Evolutionary conservation across 345 rosid genomes (phyloP), one percentile per base, ranked within the genome.

Genomic region (Salix suchowensis): DNA sequence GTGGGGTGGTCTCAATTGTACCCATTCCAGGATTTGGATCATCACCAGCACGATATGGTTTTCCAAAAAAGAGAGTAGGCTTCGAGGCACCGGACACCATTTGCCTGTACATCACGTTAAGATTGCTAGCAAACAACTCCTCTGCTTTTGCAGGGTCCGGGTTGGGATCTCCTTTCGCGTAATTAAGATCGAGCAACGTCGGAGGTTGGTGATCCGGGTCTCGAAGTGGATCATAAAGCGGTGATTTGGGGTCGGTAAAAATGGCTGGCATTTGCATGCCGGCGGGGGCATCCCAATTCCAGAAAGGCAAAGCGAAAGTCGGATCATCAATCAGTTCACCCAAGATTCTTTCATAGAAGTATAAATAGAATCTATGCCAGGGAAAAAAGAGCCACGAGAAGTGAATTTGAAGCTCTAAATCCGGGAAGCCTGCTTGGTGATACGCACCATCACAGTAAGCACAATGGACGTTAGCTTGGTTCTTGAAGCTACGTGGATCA

Each of bases 371-470:
- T 70, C 91, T 84, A 58, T 87, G 94, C 74, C 82, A 90, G 1
- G 94, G 94, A 52, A 83, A 87, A 81, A 90, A 90, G 7, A 90
- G 84, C 94, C 91, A 87, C 0, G 87, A 90, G 72, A 78, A 80
- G 81, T 88, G 90, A 71, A 90, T 75, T 71, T 90, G 89, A 74
- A 90, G 67, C 0, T 88, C 89, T 32, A 86, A 81, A 36, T 85
- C 62, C 0, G 91, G 89, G 24, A 87, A 87, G 58, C 91, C 89
- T 0, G 84, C 77, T 78, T 90, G 91, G n/a, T 82, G 73, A 65
- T 90, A 79, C 36, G 90, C 90, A 4, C 88, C 94, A 60, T 88
- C 82, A 26, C 91, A 90, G 23, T 88, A 90, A 65, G 90, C 94
- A 48, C 94, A 90, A 61, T 90, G 94, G 60, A 88, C 78, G 19